Evolutionary conservation across 176 grass and related monocot genomes (phyloP), one percentile per base, ranked within the genome.

Genomic region (Thinopyrum elongatum): DNA sequence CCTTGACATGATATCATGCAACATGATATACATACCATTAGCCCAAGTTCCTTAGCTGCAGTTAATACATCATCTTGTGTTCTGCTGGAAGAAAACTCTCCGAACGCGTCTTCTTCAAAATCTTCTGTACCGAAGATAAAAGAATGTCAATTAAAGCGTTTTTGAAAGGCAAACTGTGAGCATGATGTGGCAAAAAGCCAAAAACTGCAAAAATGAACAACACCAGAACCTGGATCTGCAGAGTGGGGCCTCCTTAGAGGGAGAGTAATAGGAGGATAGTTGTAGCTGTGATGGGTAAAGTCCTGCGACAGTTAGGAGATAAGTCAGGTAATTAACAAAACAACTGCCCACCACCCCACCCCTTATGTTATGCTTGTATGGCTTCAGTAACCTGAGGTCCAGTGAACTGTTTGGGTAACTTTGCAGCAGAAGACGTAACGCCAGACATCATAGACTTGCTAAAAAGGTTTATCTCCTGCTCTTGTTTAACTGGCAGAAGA

Each of bases 181-280:
- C 21, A 89, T 23, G 21, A 38, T 60, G 42, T 5, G 19, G 31
- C 47, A 33, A 39, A 12, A 53, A 53, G 49, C 16, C 49, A 53
- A 53, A 84, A 81, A 53, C 42, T 25, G 29, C 4, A 87, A 77
- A 49, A 85, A 62, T 17, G 13, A 88, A 66, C 16, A 61, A 57
- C 12, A 66, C 8, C 41, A 78, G 58, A 89, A 95, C 93, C 86
- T 91, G 88, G 66, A 84, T 93, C 65, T 81, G 72, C 66, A 36
- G 72, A 85, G 77, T 80, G 62, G 59, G 74, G 75, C 62, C 86
- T 87, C 78, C 81, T 60, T 34, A 95, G 36, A 26, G 93, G 93
- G 38, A 83, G 83, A 60, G 84, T 84, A 87, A 81, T 38, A 72
- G 88, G 86, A 89, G 74, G 74, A 55, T 22, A 55, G 16, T 31